These are phyloP conservation scores for Pyronema omphalodes DNA, from an alignment of 495 filamentous ascomycete genomes.

Conservation along the genomic window DNA sequence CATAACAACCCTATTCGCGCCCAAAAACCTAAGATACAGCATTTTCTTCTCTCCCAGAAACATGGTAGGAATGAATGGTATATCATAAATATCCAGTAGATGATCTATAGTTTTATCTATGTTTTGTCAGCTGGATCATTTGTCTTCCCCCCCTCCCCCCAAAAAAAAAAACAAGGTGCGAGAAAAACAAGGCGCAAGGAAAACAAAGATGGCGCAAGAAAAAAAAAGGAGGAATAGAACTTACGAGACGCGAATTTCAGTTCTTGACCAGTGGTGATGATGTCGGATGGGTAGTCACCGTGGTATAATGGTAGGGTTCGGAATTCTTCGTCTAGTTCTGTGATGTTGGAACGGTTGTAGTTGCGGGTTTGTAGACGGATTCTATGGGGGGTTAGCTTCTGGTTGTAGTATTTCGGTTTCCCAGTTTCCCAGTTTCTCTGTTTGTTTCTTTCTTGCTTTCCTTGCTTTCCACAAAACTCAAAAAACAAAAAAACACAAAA, in stretches of 20 bases:
- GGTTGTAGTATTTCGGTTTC: no score
- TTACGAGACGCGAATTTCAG: constrained; percentile 13
- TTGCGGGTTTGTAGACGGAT: constrained; percentile 14
- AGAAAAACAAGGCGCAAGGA: no score
- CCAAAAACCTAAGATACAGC: constrained; percentile 19
- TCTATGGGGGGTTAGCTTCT: background rate
- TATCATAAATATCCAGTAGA: constrained; percentile 20
- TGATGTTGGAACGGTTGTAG: constrained; percentile 13
- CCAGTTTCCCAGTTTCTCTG: no score
- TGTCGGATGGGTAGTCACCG: constrained; percentile 13
- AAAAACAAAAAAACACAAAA: no score
- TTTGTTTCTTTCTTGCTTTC: no score
- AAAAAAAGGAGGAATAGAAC: background rate
- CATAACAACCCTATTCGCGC: constrained; percentile 19
- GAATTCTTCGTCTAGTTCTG: constrained; percentile 18
- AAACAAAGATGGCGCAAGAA: background rate
- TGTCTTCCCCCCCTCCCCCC: no score
- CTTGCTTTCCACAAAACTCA: background rate
- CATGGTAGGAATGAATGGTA: constrained; percentile 23
- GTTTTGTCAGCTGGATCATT: background rate
- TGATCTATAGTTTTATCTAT: constrained; percentile 17
- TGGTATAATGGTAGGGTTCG: constrained; percentile 7
- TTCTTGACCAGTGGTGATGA: constrained; percentile 10
- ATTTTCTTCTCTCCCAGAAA: constrained; percentile 23
- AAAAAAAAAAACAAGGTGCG: no score